Base-by-base conservation (phyloP, 2,329 filamentous ascomycete genomes). In the Cryphonectria japonica region DNA sequence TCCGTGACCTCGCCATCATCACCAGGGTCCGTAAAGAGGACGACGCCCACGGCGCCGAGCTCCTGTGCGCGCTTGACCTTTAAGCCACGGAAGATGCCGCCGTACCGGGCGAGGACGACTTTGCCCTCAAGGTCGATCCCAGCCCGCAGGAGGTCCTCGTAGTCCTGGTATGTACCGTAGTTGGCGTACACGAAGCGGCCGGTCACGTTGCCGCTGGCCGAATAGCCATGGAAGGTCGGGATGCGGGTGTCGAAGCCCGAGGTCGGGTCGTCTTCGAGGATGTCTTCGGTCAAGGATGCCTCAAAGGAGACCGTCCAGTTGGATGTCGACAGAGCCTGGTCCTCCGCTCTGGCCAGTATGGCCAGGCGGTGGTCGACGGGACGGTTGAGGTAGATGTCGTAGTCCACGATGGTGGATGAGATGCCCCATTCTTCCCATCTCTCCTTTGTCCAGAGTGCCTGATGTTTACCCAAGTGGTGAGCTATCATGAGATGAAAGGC, bases 61-160 rank as follows among this genome's bases (percentile, higher is more conserved):
- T 93, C 92, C 77, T 95, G 90, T 0, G 94, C 93, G 69, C 93
- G 89, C 82, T 94, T 95, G 65, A 96, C 89, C 78, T 96, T 97
- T 62, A 97, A 82, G 0, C 93, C 94, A 54, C 94, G 87, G 82
- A 96, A 95, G 34, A 93, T 86, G 3, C 86, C 84, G 0, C 93
- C 93, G 77, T 97, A 97, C 76, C 92, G 92, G 22, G 87, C 88
- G 52, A 97, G 80, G 0, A 92, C 92, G 75, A 97, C 94, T 81
- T 95, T 95, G 60, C 93, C 93, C 74, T 90, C 80, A 13, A 96
- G 80, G 37, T 86, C 88, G 29, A 96, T 83, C 62, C 92, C 92
- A 0, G 91, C 88, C 60, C 89, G 85, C 19, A 88, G 79, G 13
- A 96, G 82, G 66, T 93, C 90, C 71, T 94, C 88, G 72, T 91